Base-by-base conservation (phyloP, 1,139 yeast genomes). In the Sugiyamaella pinicola region DNA sequence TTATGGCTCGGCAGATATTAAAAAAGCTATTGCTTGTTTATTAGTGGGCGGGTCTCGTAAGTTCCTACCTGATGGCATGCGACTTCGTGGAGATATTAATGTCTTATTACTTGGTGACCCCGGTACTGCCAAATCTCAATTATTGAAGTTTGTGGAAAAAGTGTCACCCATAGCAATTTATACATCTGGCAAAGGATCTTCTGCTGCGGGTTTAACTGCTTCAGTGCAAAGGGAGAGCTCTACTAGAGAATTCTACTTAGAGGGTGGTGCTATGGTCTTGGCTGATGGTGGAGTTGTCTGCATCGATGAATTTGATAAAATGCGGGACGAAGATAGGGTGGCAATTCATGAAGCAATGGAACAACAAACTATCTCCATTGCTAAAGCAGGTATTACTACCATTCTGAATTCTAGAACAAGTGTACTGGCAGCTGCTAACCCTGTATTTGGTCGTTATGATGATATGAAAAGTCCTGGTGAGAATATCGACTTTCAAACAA, bases 281-380 rank as follows among this genome's bases (percentile, higher is more conserved):
- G 99, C 99, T 0, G 99, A 93, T 73, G 98, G 99, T 39, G 99
- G 99, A 63, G 97, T 93, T 47, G 98, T 93, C 47, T 93, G 99
- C 79, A 95, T 93, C 67, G 99, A 93, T 76, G 99, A 93, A 77
- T 93, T 93, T 67, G 99, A 93, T 73, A 93, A 93, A 74, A 93
- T 93, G 99, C 80, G 98, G 71, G 99, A 95, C 67, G 99, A 93
- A 69, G 99, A 95, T 71, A 81, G 99, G 69, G 99, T 93, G 35
- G 99, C 99, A 0, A 95, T 93, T 63, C 99, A 93, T 71, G 99
- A 93, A 77, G 99, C 99, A 7, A 93, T 93, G 99, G 99, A 93
- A 75, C 99, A 93, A 72, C 99, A 93, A 73, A 93, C 99, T 0
- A 93, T 93, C 61, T 91, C 98, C n/a, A 90, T 93, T 69, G 99